These are phyloP conservation scores for Geum urbanum DNA, from an alignment of 306 rosid species.

Conservation along the genomic window DNA sequence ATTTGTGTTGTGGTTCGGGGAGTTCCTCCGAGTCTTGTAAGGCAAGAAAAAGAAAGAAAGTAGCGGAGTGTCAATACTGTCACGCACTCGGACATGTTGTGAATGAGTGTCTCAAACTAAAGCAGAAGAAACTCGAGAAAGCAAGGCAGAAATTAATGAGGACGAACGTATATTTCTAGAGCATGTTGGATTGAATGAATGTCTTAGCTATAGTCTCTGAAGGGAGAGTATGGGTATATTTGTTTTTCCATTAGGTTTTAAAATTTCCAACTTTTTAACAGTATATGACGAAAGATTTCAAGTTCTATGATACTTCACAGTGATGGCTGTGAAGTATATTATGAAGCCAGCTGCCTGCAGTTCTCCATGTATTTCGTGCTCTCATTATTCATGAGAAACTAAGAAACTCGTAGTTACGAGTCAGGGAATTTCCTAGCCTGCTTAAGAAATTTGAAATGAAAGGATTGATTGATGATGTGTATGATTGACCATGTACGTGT, in stretches of 20 bases:
- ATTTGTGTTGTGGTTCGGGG: background rate
- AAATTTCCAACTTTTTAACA: background rate
- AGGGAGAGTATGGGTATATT: no score
- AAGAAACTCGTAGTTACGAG: no score
- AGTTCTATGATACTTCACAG: background rate
- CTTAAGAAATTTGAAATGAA: background rate
- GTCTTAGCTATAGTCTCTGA: no score
- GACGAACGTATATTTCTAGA: background rate
- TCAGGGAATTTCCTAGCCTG: no score
- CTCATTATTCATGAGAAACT: no score
- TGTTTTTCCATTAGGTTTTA: background rate
- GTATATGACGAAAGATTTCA: background rate
- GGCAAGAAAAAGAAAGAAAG: background rate
- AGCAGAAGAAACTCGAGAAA: background rate
- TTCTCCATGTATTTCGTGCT: background rate
- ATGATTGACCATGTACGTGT: background rate
- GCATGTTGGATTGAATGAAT: background rate
- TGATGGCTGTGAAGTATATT: background rate
- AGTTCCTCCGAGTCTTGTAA: background rate
- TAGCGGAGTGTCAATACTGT: background rate
- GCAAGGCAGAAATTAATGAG: no score
- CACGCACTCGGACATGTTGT: background rate
- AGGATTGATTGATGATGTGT: background rate
- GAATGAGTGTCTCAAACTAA: slow-evolving; percentile 4
- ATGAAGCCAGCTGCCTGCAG: background rate